Conservation (phyloP, 2,329 filamentous ascomycete genomes). For the Colletotrichum orbiculare region DNA sequence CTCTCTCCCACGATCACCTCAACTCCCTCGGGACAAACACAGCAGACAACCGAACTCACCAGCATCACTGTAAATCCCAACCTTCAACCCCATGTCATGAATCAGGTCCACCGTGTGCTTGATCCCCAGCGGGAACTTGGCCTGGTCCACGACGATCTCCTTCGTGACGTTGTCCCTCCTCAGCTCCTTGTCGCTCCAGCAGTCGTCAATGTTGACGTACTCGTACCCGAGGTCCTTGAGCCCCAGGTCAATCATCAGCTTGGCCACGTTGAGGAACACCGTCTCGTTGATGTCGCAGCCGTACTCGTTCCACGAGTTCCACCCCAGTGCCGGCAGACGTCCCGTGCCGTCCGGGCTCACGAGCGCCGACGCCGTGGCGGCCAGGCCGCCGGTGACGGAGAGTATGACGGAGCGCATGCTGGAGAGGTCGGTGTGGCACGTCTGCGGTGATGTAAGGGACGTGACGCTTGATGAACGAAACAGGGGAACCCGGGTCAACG, state of each 20-base stretch:
- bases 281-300: conserved; percentile 61
- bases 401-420: conserved; percentile 9
- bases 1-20: not conserved
- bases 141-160: conserved; percentile 57
- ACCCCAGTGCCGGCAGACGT: conserved; percentile 55
- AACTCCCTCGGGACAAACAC: too few species aligned
- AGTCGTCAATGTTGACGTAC: conserved; percentile 73
- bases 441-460: too few species aligned
- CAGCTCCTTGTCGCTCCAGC: conserved; percentile 61
- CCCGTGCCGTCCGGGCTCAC: conserved; percentile 37
- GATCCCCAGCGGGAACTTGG: conserved; percentile 70
- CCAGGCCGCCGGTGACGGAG: conserved; percentile 17
- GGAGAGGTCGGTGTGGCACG: not conserved
- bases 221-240: conserved; percentile 65
- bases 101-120: conserved; percentile 62
- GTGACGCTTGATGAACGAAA: too few species aligned
- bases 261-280: conserved; percentile 59
- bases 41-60: conserved; percentile 44
- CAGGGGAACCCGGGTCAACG: too few species aligned
- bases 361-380: conserved; percentile 22
- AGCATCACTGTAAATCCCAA: conserved; percentile 72
- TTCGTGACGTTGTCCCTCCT: conserved; percentile 53
- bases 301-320: conserved; percentile 66
- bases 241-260: conserved; percentile 59
- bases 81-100: conserved; percentile 67